phyloP scores from a whole-genome alignment of 345 rosid genomes.

The Passiflora organensis region DNA sequence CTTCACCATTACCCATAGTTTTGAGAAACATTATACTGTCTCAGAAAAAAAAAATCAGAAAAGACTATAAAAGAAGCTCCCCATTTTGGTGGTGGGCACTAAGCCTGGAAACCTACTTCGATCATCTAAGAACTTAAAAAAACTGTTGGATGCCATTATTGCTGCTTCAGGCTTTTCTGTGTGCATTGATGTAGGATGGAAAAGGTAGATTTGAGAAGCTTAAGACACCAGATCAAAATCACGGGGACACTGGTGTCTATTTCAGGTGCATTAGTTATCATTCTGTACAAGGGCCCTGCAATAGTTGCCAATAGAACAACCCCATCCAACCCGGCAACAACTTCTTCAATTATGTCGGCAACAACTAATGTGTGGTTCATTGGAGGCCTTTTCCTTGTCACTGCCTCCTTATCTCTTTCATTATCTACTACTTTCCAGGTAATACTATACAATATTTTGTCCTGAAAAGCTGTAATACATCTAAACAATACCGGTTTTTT shows the following conservation, averaged over 20 bases:
- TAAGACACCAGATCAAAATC: constrained; percentile 39
- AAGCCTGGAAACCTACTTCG: too few relatives aligned
- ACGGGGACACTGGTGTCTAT: constrained; percentile 38
- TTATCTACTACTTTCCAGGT: constrained; percentile 38
- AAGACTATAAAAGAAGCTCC: too few relatives aligned
- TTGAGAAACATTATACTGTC: too few relatives aligned
- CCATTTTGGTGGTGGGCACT: too few relatives aligned
- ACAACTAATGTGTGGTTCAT: constrained; percentile 34
- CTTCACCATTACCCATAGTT: background rate
- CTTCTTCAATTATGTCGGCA: constrained; percentile 4
- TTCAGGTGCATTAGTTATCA: constrained; percentile 42
- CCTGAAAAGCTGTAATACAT: too few relatives aligned
- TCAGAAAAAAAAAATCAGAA: too few relatives aligned
- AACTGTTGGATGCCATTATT: too few relatives aligned
- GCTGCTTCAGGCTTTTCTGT: too few relatives aligned
- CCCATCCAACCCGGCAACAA: constrained; percentile 5
- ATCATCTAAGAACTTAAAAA: too few relatives aligned
- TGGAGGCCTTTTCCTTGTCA: constrained; percentile 40
- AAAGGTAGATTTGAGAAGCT: constrained; percentile 37
- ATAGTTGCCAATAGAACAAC: constrained; percentile 5
- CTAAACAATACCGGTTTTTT: too few relatives aligned
- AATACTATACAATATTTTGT: background rate
- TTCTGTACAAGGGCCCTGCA: constrained; percentile 41
- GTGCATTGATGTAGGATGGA: constrained; percentile 66
- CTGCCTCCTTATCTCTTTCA: constrained; percentile 33